Conservation (phyloP, 2,329 filamentous ascomycete species). For the Boeremia exigua region DNA sequence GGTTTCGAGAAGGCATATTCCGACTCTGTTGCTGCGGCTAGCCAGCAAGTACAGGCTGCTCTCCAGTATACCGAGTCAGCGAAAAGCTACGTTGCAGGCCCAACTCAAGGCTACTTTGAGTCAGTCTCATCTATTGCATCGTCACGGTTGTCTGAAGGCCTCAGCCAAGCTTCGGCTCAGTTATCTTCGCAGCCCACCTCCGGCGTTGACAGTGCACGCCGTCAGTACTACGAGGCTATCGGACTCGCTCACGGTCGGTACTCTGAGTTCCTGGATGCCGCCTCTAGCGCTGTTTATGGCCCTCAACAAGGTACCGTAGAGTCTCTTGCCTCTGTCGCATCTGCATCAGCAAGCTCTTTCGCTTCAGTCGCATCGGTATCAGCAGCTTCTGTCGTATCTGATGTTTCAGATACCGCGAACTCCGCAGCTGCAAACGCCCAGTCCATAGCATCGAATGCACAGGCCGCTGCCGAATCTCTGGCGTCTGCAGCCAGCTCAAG, state of each 20-base stretch:
- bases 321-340: constrained; percentile 45
- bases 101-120: constrained; percentile 57
- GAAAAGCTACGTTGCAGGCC: constrained; percentile 49
- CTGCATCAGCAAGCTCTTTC: constrained; percentile 48
- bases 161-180: constrained; percentile 72
- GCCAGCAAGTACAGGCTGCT: constrained; percentile 62
- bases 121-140: constrained; percentile 72
- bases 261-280: constrained; percentile 74
- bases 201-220: constrained; percentile 62
- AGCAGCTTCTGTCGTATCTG: constrained; percentile 59
- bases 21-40: constrained; percentile 67
- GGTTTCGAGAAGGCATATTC: constrained; percentile 74
- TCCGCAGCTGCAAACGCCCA: constrained; percentile 51
- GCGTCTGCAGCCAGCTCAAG: constrained; percentile 55
- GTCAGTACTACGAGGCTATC: constrained; percentile 79
- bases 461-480: constrained; percentile 54
- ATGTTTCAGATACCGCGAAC: constrained; percentile 36
- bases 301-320: constrained; percentile 45
- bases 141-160: constrained; percentile 72
- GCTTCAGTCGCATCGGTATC: constrained; percentile 54
- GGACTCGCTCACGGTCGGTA: constrained; percentile 81
- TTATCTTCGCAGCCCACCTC: constrained; percentile 70
- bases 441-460: constrained; percentile 54
- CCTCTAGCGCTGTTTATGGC: constrained; percentile 71
- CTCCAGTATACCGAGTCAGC: constrained; percentile 52